Evolutionary conservation across 768 basidiomycete genomes (phyloP).

Genomic region (Lanmaoa rubissima): DNA sequence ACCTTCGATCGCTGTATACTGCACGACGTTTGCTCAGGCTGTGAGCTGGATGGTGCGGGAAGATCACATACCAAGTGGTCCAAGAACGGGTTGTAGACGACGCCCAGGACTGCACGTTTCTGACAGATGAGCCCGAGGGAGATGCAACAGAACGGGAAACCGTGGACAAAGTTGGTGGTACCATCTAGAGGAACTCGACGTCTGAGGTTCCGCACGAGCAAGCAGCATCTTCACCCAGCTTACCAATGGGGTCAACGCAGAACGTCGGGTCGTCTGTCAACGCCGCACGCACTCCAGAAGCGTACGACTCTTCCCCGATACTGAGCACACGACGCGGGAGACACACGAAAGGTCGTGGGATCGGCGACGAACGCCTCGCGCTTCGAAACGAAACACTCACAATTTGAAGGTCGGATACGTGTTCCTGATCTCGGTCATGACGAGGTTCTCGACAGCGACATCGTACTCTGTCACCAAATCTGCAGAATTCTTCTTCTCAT

Average conservation of each 20-base stretch:
- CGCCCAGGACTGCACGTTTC: conserved; percentile 77
- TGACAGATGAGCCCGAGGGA: conserved; percentile 87
- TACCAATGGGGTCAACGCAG: conserved; percentile 93
- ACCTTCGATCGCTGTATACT: conserved; percentile 78
- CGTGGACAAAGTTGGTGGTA: conserved; percentile 84
- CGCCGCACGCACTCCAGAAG: conserved; percentile 61
- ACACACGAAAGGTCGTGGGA: background rate
- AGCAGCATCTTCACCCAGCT: conserved; percentile 8
- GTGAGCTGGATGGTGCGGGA: background rate
- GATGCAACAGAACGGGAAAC: conserved; percentile 85
- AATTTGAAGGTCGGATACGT: conserved; percentile 77
- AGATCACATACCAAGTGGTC: conserved; percentile 58
- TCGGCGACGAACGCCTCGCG: background rate
- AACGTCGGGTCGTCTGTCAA: conserved; percentile 90
- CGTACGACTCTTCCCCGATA: conserved; percentile 93
- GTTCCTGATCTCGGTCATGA: conserved; percentile 60
- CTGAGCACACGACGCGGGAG: conserved; percentile 35
- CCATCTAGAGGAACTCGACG: conserved; percentile 51
- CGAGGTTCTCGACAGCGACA: conserved; percentile 82
- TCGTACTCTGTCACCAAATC: conserved; percentile 96
- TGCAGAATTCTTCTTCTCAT: conserved; percentile 90
- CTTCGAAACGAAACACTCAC: conserved; percentile 45
- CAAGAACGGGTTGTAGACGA: conserved; percentile 90
- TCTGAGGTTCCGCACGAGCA: background rate
- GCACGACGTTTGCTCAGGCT: background rate